Conservation (phyloP, 2,329 filamentous ascomycete genomes). For the Cladosporium sp. region DNA sequence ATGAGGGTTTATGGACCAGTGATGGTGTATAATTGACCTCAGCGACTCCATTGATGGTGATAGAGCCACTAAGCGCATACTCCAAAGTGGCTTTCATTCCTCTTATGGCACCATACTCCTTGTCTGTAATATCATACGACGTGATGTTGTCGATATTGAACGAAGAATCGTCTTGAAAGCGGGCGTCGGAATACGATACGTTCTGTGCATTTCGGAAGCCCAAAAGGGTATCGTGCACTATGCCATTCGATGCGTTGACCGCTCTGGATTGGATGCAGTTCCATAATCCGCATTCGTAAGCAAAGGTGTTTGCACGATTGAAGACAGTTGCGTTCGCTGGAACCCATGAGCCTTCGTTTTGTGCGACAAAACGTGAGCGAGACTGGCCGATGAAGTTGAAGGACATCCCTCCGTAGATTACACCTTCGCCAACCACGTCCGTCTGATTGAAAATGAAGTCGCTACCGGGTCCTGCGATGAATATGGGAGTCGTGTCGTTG, state of each 20-base stretch:
- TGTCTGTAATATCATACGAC: not conserved
- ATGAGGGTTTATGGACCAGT: not conserved
- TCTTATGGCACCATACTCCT: not conserved
- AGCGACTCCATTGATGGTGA: not conserved
- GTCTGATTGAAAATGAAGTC: slow-evolving; percentile 3
- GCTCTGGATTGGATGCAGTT: slow-evolving; percentile 1
- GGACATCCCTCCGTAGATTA: not conserved
- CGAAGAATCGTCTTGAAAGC: not conserved
- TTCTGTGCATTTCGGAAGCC: not conserved
- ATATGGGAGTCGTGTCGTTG: not conserved
- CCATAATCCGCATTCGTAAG: slow-evolving; percentile 9
- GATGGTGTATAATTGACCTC: not conserved
- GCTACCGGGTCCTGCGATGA: not conserved
- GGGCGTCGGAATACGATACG: too few species aligned
- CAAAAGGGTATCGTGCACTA: not conserved
- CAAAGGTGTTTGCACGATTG: not conserved
- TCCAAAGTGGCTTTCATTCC: not conserved
- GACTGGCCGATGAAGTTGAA: slow-evolving; percentile 9
- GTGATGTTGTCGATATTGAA: slow-evolving; percentile 4
- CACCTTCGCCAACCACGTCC: not conserved
- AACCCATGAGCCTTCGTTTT: not conserved
- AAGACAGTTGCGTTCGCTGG: not conserved
- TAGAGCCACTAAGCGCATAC: not conserved
- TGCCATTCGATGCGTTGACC: slow-evolving; percentile 5
- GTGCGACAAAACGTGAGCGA: not conserved